These are phyloP conservation scores for Discostella stelligera DNA, from an alignment of 352 stramenopile genomes.

Conservation along the genomic window DNA sequence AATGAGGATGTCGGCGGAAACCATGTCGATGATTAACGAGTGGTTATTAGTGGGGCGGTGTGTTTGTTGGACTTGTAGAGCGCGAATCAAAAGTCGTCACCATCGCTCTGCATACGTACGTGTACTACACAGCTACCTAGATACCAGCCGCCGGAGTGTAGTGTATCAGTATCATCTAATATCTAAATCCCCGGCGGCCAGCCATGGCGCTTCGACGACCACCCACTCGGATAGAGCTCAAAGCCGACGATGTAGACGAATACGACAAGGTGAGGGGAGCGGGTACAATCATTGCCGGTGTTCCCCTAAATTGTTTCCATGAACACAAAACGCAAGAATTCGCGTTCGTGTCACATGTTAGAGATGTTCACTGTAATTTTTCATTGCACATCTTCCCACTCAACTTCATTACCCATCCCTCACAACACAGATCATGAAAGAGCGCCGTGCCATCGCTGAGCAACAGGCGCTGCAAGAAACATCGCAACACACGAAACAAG, in stretches of 20 bases:
- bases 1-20: slow-evolving; percentile 5
- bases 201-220: slow-evolving; percentile 72
- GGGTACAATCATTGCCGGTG: no score
- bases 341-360: no score
- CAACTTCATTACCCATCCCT: not conserved
- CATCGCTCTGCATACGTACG: no score
- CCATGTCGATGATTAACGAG: no score
- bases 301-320: no score
- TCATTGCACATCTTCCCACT: not conserved
- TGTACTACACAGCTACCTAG: no score
- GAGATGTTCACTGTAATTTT: not conserved
- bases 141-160: no score
- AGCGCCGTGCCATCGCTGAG: slow-evolving; percentile 32
- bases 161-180: not conserved
- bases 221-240: slow-evolving; percentile 76
- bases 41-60: no score
- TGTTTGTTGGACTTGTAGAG: no score
- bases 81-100: no score
- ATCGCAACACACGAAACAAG: not conserved
- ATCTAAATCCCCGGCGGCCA: no score
- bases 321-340: no score
- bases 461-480: slow-evolving; percentile 25
- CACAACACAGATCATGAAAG: slow-evolving; percentile 40
- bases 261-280: slow-evolving; percentile 64
- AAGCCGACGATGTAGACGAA: slow-evolving; percentile 79